Evolutionary conservation across 768 basidiomycete genomes (phyloP).

Genomic region (Lentinus brumalis): DNA sequence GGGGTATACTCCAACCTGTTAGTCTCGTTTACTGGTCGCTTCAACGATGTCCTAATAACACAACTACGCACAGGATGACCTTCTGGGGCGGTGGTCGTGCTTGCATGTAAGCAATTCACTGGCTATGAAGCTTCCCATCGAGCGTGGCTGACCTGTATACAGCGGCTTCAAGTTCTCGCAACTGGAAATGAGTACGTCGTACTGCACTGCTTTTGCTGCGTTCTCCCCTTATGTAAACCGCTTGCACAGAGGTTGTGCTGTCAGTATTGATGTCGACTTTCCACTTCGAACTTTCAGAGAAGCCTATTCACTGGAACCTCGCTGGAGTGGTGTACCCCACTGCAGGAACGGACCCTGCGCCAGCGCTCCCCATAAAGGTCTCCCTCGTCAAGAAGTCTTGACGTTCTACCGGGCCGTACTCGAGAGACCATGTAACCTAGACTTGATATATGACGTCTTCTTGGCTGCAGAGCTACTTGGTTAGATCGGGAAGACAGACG

Average conservation of each 20-base stretch:
- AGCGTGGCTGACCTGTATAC: not conserved
- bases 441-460: no score
- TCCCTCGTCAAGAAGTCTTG: not conserved
- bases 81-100: slow-evolving; percentile 30
- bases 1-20: slow-evolving; percentile 24
- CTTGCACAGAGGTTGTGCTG: slow-evolving; percentile 31
- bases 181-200: slow-evolving; percentile 23
- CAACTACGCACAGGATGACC: slow-evolving; percentile 24
- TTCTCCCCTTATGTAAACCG: not conserved
- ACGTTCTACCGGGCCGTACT: not conserved
- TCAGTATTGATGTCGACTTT: slow-evolving; percentile 28
- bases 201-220: not conserved
- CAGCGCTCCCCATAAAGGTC: slow-evolving; percentile 27
- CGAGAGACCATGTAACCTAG: no score
- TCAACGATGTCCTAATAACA: not conserved
- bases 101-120: slow-evolving; percentile 29
- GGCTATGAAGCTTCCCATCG: not conserved
- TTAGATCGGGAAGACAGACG: no score
- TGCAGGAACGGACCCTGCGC: slow-evolving; percentile 5
- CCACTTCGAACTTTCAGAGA: slow-evolving; percentile 28
- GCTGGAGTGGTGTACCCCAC: slow-evolving; percentile 29
- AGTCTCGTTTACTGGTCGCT: not conserved
- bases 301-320: slow-evolving; percentile 31
- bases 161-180: slow-evolving; percentile 28
- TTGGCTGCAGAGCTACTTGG: no score